These are phyloP conservation scores for Chaetomium tenue DNA, from an alignment of 495 filamentous ascomycete genomes.

Conservation along the genomic window DNA sequence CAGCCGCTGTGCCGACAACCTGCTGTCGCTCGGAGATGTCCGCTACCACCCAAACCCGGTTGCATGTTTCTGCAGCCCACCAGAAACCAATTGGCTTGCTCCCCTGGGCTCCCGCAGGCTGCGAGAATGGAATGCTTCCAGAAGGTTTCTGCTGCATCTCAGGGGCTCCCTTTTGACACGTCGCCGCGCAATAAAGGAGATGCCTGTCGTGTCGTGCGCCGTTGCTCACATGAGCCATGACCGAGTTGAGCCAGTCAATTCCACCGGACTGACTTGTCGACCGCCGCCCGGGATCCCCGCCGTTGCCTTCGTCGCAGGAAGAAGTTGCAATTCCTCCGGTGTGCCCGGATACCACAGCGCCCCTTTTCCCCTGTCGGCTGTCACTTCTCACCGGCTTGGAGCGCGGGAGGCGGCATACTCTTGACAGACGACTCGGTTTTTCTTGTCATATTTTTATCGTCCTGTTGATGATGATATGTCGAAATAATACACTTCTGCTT, in stretches of 20 bases:
- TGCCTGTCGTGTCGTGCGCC: constrained; percentile 3
- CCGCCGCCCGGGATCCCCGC: neutral
- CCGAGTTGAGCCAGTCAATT: no score
- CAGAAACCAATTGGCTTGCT: constrained; percentile 8
- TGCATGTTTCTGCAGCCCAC: neutral
- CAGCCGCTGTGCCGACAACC: neutral
- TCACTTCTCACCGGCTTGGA: no score
- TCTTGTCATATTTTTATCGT: neutral
- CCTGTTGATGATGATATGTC: constrained; percentile 16
- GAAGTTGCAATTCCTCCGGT: neutral
- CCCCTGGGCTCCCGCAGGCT: neutral
- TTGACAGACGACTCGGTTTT: neutral
- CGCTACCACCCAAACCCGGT: neutral
- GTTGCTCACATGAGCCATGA: neutral
- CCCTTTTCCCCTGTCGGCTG: neutral
- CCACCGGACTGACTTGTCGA: no score
- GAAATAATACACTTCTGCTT: constrained; percentile 9
- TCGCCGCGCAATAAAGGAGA: constrained; percentile 1
- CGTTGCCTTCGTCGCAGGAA: neutral
- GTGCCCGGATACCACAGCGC: neutral
- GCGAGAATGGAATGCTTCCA: constrained; percentile 11
- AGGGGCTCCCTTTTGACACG: neutral
- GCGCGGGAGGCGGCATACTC: neutral
- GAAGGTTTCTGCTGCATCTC: constrained; percentile 6
- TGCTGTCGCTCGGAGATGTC: constrained; percentile 11